A percentile compares a stretch with the other conserved stretches of the same genome.
Conservation (phyloP, 768 basidiomycete genomes). For the Wakefieldia striispora region DNA sequence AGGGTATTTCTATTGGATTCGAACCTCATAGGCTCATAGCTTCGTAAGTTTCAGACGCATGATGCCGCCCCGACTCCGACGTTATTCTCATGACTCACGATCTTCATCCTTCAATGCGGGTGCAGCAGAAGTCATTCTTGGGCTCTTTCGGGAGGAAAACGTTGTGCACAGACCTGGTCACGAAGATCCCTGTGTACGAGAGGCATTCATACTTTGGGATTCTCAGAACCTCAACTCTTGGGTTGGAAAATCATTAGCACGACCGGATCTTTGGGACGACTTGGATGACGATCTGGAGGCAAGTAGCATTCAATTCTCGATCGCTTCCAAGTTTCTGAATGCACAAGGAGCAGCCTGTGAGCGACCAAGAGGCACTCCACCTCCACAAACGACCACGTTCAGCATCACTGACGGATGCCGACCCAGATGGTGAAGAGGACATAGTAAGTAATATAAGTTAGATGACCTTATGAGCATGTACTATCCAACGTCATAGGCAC, state of each 20-base stretch:
- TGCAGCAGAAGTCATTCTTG: neutral
- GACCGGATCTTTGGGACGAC: neutral
- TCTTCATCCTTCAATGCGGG: neutral
- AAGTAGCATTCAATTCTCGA: neutral
- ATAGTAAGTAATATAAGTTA: no score
- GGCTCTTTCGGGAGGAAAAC: neutral
- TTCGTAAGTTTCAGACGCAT: no score
- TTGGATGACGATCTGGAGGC: neutral
- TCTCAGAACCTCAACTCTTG: neutral
- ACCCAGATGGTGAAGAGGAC: no score
- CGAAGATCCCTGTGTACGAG: neutral
- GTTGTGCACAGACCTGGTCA: neutral
- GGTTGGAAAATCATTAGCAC: neutral
- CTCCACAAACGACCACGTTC: no score
- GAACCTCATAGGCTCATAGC: no score
- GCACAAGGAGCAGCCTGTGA: neutral
- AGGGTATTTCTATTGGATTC: no score
- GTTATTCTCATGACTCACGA: neutral
- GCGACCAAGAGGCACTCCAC: no score
- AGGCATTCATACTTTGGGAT: neutral
- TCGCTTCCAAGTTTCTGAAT: neutral
- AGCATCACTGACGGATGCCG: no score
- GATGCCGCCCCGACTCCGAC: no score
- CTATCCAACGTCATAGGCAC: no score
- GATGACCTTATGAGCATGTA: no score